Evolutionary conservation across 805 yeast species (phyloP), one percentile per base, ranked within the genome.

Genomic region (Pichia heedii): DNA sequence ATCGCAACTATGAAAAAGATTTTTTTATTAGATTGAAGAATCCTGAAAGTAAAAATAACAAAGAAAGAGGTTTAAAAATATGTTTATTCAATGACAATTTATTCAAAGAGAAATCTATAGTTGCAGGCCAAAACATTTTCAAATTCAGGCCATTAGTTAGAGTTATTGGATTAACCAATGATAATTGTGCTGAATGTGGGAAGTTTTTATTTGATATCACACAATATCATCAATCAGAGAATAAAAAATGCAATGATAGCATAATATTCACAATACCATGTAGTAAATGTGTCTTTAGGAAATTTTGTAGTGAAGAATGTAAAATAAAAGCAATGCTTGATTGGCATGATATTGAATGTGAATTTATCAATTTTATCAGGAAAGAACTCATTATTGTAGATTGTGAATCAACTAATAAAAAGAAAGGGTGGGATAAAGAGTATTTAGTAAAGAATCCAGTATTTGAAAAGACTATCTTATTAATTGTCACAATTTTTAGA

Each of bases 261-360:
- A 1, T 19, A 13, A 33, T 16, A 18, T 18, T 10, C 4, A n/a
- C 36, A 11, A 22, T 29, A 20, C n/a, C 13, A 15, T 45, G 48
- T 36, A 9, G 33, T 20, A 39, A 32, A 1, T 41, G 45, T 38
- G 8, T 33, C 2, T 26, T 41, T 11, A 39, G 48, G 33, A 18
- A 10, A 6, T 45, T 41, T 21, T 45, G 45, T 27, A 21, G 40
- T 32, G 36, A 39, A 16, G 27, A 34, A 18, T 45, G 48, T 36
- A 38, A 26, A 30, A 21, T 39, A 2, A 36, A 35, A 19, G 45
- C 41, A 13, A 32, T 24, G 13, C n/a, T 39, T 6, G 35, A 36
- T 11, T 45, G 45, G 45, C 48, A 42, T 32, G 38, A 39, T 32
- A 7, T 45, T 12, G 45, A 45, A 36, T 45, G 45, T 37, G 41